Evolutionary conservation across 1,284 basidiomycete genomes (phyloP), one percentile per base, ranked within the genome.

Genomic region (Coniophora puteana): DNA sequence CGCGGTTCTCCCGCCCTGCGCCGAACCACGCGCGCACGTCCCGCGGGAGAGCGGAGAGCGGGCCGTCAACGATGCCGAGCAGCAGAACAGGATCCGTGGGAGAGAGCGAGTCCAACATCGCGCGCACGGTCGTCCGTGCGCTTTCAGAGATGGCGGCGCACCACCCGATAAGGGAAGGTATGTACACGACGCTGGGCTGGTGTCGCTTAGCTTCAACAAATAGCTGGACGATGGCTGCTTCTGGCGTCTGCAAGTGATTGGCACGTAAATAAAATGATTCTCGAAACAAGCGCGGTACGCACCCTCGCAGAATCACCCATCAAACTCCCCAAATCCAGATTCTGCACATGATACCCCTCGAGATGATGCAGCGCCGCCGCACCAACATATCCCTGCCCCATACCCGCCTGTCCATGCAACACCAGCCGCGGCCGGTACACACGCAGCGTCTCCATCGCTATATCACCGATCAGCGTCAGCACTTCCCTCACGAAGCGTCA

Each of bases 131-230:
- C 3, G 84, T 79, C 16, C 91, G 78, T 1, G 93, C 80, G 0
- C 84, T 83, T 48, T 98, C 94, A 0, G 86, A 78, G 8, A 99
- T 76, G 1, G 92, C 83, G 2, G 81, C 69, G 40, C 88, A 87
- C 94, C 95, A 99, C 6, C 87, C 80, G 1, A 82, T 61, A 1
- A 99, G 72, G 0, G 91, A 89, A 0, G 95, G 96, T 34, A 99
- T 92, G 63, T 93, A 99, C 36, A 99, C 77, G 30, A 99, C 84
- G 0, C 93, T 94, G 0, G 96, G 96, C 54, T 97, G 94, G 59
- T 97, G 92, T 22, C 96, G 83, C 61, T 97, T 98, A 0, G 96
- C 96, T 62, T 99, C 96, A 14, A 94, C 79, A 54, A 99, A 98
- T n/a, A 97, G 75, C 53, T 98, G 95, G 2, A 98, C 91, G 42